Evolutionary conservation across 306 rosid genomes (phyloP), one percentile per base, ranked within the genome.

Genomic region (Herpetospermum pedunculosum): DNA sequence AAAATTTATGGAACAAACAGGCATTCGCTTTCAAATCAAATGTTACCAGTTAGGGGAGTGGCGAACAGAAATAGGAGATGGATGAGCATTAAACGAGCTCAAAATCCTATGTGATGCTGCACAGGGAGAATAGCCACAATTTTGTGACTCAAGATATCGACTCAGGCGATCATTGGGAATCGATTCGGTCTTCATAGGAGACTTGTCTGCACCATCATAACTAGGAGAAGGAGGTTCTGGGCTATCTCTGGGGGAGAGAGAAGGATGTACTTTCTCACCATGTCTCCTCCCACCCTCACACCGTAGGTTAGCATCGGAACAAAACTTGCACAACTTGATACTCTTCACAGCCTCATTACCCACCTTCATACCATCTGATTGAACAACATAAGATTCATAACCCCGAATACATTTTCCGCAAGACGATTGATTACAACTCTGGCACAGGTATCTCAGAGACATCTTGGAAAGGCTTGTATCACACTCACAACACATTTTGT

Each of bases 211-310:
- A 57, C 82, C 82, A 79, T 84, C 80, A 77, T 79, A 87, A 78
- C 90, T 72, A 0, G 98, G 97, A 0, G 92, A 89, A 48, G 80
- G 81, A 15, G 95, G 96, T 59, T 89, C 95, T 14, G 97, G 90
- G 85, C 88, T 88, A 32, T 83, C 77, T 30, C 85, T 83, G 3
- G 96, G 97, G 75, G 96, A 89, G n/a, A 77, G 85, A 43, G 96
- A 84, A 81, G 97, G 97, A 81, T 92, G 83, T 19, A 95, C 96
- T 80, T 95, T 88, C 77, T 91, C 92, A 76, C 79, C 62, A 44
- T 70, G 70, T 80, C 82, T 88, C 52, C 80, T 77, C 74, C 81
- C 89, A 72, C 63, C 81, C 77, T 82, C 90, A 82, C 10, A 30
- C 73, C 79, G 79, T 52, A 21, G 58, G 63, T 76, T 72, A 75